A percentile compares a stretch with the other conserved stretches of the same genome.
These are phyloP conservation scores for Eimeria brunetti DNA, from an alignment of 169 alveolate genomes.

Conservation along the genomic window DNA sequence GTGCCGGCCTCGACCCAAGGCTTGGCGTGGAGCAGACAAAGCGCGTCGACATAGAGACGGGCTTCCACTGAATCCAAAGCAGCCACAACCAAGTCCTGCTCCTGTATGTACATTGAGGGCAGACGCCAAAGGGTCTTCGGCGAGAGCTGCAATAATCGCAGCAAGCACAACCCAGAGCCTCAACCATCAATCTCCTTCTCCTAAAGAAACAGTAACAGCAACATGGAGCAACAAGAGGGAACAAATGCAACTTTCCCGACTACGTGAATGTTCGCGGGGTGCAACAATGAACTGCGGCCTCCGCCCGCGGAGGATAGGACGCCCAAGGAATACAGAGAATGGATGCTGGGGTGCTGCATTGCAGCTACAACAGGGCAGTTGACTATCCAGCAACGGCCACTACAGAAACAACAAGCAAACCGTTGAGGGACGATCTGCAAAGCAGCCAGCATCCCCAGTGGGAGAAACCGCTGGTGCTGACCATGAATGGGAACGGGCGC, in stretches of 20 bases:
- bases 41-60: constrained; percentile 97
- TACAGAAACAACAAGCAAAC: neutral
- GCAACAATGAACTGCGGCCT: neutral
- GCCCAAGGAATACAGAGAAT: neutral
- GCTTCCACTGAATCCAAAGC: constrained; percentile 89
- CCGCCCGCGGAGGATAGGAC: neutral
- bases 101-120: constrained; percentile 35
- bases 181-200: neutral
- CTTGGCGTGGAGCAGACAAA: constrained; percentile 98
- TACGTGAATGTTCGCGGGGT: neutral
- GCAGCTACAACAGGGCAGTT: neutral
- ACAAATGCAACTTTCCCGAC: neutral
- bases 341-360: neutral
- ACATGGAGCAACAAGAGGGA: neutral
- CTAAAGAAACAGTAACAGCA: neutral
- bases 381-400: neutral
- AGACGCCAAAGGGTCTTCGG: constrained; percentile 18
- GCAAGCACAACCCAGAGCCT: neutral
- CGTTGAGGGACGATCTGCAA: neutral
- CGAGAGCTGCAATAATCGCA: constrained; percentile 36
- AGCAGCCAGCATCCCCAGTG: neutral
- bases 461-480: neutral
- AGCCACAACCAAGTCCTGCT: constrained; percentile 69
- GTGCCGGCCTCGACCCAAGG: constrained; percentile 99
- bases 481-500: constrained; percentile 53